Evolutionary conservation across 441 rosid species (phyloP), one percentile per base, ranked within the genome.

Genomic region (Viola pubescens): DNA sequence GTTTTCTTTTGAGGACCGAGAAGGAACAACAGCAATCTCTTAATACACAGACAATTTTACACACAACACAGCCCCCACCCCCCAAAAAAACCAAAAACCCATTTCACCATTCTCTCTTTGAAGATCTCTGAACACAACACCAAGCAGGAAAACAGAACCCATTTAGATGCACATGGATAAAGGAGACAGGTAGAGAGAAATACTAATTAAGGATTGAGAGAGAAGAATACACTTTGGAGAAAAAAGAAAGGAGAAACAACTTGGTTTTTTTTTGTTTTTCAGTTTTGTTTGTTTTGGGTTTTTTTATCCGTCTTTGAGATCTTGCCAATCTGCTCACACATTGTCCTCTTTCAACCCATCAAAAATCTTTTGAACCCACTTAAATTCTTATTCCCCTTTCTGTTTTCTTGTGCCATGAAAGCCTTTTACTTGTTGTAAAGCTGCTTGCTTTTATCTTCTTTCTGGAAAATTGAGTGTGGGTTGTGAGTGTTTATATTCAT

Each of bases 291-390:
- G 19, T 16, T 7, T 42, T 41, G 19, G 26, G 9, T 19, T 37
- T 41, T 13, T 37, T 13, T 13, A 37, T 16, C 49, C 45, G 11
- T 60, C 42, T 61, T 58, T 68, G 56, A 72, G 82, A 75, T 75
- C 75, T 78, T 71, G 38, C 37, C 49, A 60, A 63, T 61, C 57
- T 50, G 53, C 58, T 59, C 16, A 53, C 57, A 70, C 61, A 76
- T 69, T 64, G 60, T 43, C 71, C 66, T 39, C 76, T 46, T 56
- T 53, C 2, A 5, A 55, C 63, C 69, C 72, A 48, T 14, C 37
- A 19, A 43, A 64, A 61, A 63, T 64, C 49, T 59, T 50, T 47
- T 50, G 3, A 46, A 45, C 57, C 66, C 14, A 26, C 34, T 26
- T 26, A 26, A 26, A 26, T 26, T 58, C 56, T 37, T 3, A 48